phyloP scores from a whole-genome alignment of 768 basidiomycete species.

The Suillus sp. region DNA sequence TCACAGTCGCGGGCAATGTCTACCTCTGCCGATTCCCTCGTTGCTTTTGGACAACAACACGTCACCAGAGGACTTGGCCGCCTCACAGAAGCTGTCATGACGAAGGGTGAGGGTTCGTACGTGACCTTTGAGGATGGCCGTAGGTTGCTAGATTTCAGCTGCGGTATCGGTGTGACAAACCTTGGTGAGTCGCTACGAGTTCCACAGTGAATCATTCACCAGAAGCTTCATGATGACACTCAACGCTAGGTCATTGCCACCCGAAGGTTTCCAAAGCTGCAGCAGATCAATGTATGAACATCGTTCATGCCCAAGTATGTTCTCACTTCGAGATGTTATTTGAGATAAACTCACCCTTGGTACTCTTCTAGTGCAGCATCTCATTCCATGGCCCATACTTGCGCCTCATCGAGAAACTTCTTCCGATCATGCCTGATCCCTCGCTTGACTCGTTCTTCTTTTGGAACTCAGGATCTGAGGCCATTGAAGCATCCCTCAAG shows the following conservation, averaged over 20 bases:
- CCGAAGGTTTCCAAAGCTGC: slow-evolving; percentile 85
- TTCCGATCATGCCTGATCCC: slow-evolving; percentile 88
- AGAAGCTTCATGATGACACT: neutral
- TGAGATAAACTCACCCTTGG: neutral
- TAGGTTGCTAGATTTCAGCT: slow-evolving; percentile 80
- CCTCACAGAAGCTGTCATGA: slow-evolving; percentile 56
- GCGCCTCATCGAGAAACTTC: slow-evolving; percentile 78
- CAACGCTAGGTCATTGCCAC: slow-evolving; percentile 74
- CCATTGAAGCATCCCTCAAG: slow-evolving; percentile 87
- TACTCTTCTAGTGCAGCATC: slow-evolving; percentile 75
- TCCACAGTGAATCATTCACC: neutral
- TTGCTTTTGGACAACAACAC: slow-evolving; percentile 44
- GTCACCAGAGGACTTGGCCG: slow-evolving; percentile 48
- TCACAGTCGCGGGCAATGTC: slow-evolving; percentile 21
- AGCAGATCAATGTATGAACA: slow-evolving; percentile 80
- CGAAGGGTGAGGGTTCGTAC: slow-evolving; percentile 72
- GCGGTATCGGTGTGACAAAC: slow-evolving; percentile 86
- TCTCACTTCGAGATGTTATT: neutral
- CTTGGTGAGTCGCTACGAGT: slow-evolving; percentile 53
- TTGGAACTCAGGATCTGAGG: slow-evolving; percentile 96
- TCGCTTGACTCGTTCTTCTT: slow-evolving; percentile 97
- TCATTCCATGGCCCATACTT: slow-evolving; percentile 87
- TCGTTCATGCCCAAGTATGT: slow-evolving; percentile 77
- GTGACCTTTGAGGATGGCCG: slow-evolving; percentile 73
- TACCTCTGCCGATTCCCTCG: slow-evolving; percentile 27